Evolutionary conservation across 148 eudicot species (phyloP), one percentile per base, ranked within the genome.

Genomic region (Cornus controversa): DNA sequence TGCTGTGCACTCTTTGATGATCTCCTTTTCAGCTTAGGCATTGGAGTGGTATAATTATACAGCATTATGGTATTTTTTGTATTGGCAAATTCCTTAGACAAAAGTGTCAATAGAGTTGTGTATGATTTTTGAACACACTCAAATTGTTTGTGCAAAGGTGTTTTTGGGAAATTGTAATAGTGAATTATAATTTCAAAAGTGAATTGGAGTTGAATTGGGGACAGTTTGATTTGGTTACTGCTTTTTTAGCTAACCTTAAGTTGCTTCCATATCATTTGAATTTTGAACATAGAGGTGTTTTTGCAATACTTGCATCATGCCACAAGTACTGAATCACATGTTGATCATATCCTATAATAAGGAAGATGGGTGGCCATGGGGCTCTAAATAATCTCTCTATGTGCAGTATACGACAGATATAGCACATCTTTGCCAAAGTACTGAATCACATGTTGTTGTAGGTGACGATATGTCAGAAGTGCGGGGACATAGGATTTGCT

Each of bases 401-500:
- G 29, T 40, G 54, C 8, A 36, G 54, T 36, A 13, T 74, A 40
- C 45, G 22, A 18, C 10, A 66, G 8, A 45, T 20, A 45, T 20
- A 20, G 31, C 16, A 2, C 42, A 26, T 66, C 62, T 36, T 45
- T 40, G 63, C 71, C 22, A 14, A 28, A 26, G 22, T 45, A 66
- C 14, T 66, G 22, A 75, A 20, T 45, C 27, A 60, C 26, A 50
- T 66, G 20, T 66, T 75, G 72, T 75, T 60, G 80, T 77, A 89
- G 93, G 89, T 53, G 42, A 82, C 82, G 18, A 66, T 87, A 69
- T 93, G 93, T 79, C 87, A 82, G 76, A 74, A 83, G 22, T 93
- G 95, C 75, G 97, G 93, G 60, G 88, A 80, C 60, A 68, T 40
- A 82, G 92, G 93, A 68, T 78, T 42, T 42, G 66, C 74, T n/a